These are phyloP conservation scores for Polymyxa betae DNA, from an alignment of 208 protist species.

Conservation along the genomic window DNA sequence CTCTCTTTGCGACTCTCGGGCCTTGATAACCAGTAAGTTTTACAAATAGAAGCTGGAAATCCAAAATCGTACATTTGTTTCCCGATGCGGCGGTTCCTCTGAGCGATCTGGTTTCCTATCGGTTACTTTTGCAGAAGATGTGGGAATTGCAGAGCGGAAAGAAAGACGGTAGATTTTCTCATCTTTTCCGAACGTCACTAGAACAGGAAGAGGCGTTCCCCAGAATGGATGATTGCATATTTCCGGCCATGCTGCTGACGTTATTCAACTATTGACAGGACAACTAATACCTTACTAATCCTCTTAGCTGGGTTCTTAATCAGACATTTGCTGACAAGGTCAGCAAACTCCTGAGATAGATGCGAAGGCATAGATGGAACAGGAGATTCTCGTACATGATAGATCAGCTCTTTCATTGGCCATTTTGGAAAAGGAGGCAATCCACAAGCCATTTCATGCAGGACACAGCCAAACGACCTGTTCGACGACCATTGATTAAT, in stretches of 20 bases:
- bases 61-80: too few relatives aligned
- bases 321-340: conserved; percentile 25
- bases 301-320: background rate
- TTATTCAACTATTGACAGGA: background rate
- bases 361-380: background rate
- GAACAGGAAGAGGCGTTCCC: background rate
- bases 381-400: background rate
- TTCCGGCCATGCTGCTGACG: conserved; percentile 33
- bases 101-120: too few relatives aligned
- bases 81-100: too few relatives aligned
- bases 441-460: conserved; percentile 46
- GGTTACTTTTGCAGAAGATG: too few relatives aligned
- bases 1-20: too few relatives aligned
- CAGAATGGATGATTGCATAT: conserved; percentile 39
- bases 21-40: too few relatives aligned
- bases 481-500: background rate
- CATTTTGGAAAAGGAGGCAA: conserved; percentile 21
- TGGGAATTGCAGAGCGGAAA: background rate
- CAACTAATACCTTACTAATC: background rate
- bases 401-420: conserved; percentile 17
- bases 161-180: background rate
- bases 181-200: background rate
- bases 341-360: background rate
- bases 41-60: too few relatives aligned
- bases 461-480: conserved; percentile 40